Percentiles rank a stretch among this genome's conserved stretches.
Conservation (phyloP, 192 early-diverging fungal genomes). For the Linderina pennispora region DNA sequence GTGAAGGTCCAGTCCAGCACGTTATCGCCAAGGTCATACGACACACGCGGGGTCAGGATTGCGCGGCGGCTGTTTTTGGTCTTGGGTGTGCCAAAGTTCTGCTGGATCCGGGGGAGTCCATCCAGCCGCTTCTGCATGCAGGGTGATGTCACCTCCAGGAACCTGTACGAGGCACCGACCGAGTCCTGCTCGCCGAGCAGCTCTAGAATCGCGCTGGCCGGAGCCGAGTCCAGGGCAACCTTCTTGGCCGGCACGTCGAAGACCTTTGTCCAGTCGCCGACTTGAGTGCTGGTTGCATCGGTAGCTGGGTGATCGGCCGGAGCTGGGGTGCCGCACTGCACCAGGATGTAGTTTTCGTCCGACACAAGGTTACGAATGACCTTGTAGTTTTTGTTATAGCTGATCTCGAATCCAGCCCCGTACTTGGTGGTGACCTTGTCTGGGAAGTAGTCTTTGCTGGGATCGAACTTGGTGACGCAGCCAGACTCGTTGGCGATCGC, state of each 20-base stretch:
- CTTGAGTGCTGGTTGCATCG: conserved; percentile 24
- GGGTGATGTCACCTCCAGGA: conserved; percentile 34
- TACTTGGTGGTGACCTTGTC: conserved; percentile 49
- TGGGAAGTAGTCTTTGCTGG: conserved; percentile 40
- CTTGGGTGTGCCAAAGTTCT: conserved; percentile 23
- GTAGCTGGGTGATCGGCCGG: conserved; percentile 43
- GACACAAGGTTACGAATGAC: conserved; percentile 51
- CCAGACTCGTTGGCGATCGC: conserved; percentile 20
- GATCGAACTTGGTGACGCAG: conserved; percentile 22
- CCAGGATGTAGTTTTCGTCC: conserved; percentile 56
- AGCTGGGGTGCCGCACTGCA: conserved; percentile 63
- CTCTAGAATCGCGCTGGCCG: conserved; percentile 42
- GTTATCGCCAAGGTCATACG: conserved; percentile 38
- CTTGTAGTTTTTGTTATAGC: conserved; percentile 62
- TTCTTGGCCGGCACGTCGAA: conserved; percentile 28
- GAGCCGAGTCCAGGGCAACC: conserved; percentile 35
- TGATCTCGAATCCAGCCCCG: conserved; percentile 54
- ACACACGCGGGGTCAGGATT: conserved; percentile 26
- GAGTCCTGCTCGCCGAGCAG: conserved; percentile 21
- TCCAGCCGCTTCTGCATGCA: conserved; percentile 51
- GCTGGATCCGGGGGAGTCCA: conserved; percentile 24
- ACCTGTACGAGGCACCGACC: conserved; percentile 35
- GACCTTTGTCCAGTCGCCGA: conserved; percentile 45
- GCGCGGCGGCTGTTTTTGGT: not conserved
- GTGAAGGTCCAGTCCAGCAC: conserved; percentile 51